Evolutionary conservation across 805 yeast species (phyloP), one percentile per base, ranked within the genome.

Genomic region (Ogataea ramenticola): DNA sequence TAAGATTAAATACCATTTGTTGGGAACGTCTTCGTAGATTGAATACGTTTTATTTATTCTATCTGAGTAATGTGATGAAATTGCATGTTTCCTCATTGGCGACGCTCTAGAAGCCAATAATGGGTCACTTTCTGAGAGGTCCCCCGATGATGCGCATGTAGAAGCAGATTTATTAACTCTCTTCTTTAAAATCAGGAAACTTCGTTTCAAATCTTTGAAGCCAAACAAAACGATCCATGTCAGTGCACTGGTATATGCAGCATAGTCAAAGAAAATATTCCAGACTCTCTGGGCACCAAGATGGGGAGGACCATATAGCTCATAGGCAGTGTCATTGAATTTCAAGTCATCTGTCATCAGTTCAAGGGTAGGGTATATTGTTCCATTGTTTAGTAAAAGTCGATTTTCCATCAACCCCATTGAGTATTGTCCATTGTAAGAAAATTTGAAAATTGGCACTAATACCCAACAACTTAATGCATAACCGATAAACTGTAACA

Each of bases 201-300:
- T 46, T 30, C 45, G 39, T 31, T 45, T 46, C 27, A 60, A 29
- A 35, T 59, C 61, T 6, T 46, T 40, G 27, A 40, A 49, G 6
- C 63, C 65, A 48, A 61, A 61, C 22, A 52, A 38, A 4, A 43
- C 20, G 3, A 74, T 68, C 77, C 78, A 74, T 1, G 64, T 58
- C 4, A 73, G 50, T 1, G 79, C 78, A 49, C 75, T 68, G 1
- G 68, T 53, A 49, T 74, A 74, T 0, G 78, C 75, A 1, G 78
- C 79, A 48, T 71, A 74, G 49, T 74, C 79, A 49, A 74, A 74
- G 43, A 74, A 72, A 51, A 72, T 71, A 51, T 70, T 70, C 71
- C 77, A 70, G 1, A 71, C 67, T 41, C 75, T 57, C 52, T 74
- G 78, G 4, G 74, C 65, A 0, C 79, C 78, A 39, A 72, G 53